phyloP scores from a whole-genome alignment of 192 early-diverging fungal genomes.

The Entomortierella chlamydospora region DNA sequence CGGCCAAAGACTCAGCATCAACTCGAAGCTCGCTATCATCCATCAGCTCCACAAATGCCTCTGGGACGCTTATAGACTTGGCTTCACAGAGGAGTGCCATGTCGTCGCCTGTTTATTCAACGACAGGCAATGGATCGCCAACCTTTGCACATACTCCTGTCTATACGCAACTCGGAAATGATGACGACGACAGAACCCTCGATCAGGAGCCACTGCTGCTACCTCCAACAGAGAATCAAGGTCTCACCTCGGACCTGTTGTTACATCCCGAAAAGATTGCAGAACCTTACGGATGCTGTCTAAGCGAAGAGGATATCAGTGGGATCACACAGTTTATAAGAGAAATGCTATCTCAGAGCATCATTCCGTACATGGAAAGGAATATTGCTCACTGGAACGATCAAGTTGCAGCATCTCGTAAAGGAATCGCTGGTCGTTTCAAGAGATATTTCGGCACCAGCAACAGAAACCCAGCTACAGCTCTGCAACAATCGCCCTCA shows the following conservation, averaged over 20 bases:
- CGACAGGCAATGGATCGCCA: conserved; percentile 47
- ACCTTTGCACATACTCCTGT: conserved; percentile 44
- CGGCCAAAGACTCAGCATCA: conserved; percentile 22
- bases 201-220: conserved; percentile 36
- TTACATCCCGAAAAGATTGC: conserved; percentile 34
- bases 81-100: conserved; percentile 36
- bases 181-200: conserved; percentile 41
- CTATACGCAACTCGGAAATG: conserved; percentile 42
- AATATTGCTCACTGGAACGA: conserved; percentile 91
- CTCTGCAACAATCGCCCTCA: conserved; percentile 54
- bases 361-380: conserved; percentile 92
- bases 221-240: conserved; percentile 20
- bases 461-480: conserved; percentile 49
- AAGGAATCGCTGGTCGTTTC: conserved; percentile 90
- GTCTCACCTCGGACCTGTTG: conserved; percentile 26
- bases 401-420: conserved; percentile 86
- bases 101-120: conserved; percentile 54
- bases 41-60: conserved; percentile 11
- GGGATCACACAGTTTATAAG: conserved; percentile 61
- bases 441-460: conserved; percentile 85
- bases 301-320: conserved; percentile 65
- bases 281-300: conserved; percentile 63
- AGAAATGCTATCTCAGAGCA: conserved; percentile 76
- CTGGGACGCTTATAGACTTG: conserved; percentile 30
- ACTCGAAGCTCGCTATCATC: conserved; percentile 30